phyloP scores from a whole-genome alignment of 2,329 filamentous ascomycete genomes.

The Alternaria metachromatica region DNA sequence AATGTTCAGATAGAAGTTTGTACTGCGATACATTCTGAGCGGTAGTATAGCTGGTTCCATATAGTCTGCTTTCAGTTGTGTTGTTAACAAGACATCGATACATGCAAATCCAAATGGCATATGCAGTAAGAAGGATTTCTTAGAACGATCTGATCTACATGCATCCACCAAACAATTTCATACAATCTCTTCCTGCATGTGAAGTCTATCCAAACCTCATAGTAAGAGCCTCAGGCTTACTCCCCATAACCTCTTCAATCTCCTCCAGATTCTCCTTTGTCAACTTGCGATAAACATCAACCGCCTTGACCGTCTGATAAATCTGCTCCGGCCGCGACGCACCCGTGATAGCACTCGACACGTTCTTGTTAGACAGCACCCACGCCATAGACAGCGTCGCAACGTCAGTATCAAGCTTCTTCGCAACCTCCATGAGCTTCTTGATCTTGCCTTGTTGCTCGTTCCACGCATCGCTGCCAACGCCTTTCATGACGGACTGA shows the following conservation, averaged over 20 bases:
- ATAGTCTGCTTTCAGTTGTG: too few relatives aligned
- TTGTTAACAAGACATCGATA: too few relatives aligned
- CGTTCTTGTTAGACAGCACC: conserved; percentile 43
- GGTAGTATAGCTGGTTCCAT: too few relatives aligned
- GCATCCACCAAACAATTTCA: too few relatives aligned
- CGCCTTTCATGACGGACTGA: conserved; percentile 46
- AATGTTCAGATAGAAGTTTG: not conserved
- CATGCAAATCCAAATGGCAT: too few relatives aligned
- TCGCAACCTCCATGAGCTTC: conserved; percentile 60
- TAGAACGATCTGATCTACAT: too few relatives aligned
- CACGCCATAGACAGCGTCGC: conserved; percentile 47
- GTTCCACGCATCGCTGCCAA: conserved; percentile 61
- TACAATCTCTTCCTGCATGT: too few relatives aligned
- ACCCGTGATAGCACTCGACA: conserved; percentile 39
- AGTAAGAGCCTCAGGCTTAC: conserved; percentile 38
- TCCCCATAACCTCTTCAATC: conserved; percentile 44
- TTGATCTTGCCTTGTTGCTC: conserved; percentile 65
- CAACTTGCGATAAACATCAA: conserved; percentile 54
- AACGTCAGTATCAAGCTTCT: conserved; percentile 66
- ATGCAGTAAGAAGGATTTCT: too few relatives aligned
- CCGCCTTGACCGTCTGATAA: conserved; percentile 50
- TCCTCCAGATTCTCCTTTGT: conserved; percentile 54
- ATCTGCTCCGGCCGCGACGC: conserved; percentile 41
- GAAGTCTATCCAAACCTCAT: conserved; percentile 30
- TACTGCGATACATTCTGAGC: too few relatives aligned